Evolutionary conservation across 495 filamentous ascomycete species (phyloP).

Genomic region (Lophiostoma macrostomum): DNA sequence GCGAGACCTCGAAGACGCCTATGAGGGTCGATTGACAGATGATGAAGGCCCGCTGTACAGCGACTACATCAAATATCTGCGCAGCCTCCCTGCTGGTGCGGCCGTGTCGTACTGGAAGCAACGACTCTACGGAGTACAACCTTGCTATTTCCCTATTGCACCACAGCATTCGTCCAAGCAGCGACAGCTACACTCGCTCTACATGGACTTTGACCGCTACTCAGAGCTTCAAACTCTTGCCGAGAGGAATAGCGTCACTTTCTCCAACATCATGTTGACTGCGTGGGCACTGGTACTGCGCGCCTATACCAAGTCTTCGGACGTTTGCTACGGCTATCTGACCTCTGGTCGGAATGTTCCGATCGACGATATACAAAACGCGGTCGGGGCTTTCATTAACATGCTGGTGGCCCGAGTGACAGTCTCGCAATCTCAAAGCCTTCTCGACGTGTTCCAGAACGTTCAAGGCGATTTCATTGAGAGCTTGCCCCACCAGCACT

Average conservation of each 20-base stretch:
- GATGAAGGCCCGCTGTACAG: constrained; percentile 51
- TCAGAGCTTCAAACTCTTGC: constrained; percentile 21
- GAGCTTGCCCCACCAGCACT: constrained; percentile 33
- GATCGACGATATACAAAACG: constrained; percentile 47
- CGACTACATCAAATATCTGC: constrained; percentile 52
- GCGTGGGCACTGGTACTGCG: constrained; percentile 31
- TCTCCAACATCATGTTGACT: constrained; percentile 22
- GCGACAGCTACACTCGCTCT: constrained; percentile 17
- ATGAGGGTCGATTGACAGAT: constrained; percentile 42
- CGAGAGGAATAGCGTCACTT: constrained; percentile 21
- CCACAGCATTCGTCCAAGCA: constrained; percentile 25
- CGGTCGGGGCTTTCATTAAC: constrained; percentile 50
- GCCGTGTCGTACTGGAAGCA: constrained; percentile 54
- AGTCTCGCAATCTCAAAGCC: constrained; percentile 1
- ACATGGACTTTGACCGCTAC: constrained; percentile 21
- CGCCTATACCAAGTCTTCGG: constrained; percentile 21
- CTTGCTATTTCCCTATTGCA: constrained; percentile 50
- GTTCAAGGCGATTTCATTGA: constrained; percentile 32
- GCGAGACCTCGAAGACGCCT: constrained; percentile 49
- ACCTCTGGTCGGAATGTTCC: constrained; percentile 48
- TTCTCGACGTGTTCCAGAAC: constrained; percentile 22
- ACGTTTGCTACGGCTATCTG: constrained; percentile 32
- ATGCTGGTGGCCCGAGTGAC: constrained; percentile 37
- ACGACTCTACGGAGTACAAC: constrained; percentile 49
- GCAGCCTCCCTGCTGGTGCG: constrained; percentile 38